Conservation (phyloP, 2,329 filamentous ascomycete species). For the Cercospora beticola region DNA sequence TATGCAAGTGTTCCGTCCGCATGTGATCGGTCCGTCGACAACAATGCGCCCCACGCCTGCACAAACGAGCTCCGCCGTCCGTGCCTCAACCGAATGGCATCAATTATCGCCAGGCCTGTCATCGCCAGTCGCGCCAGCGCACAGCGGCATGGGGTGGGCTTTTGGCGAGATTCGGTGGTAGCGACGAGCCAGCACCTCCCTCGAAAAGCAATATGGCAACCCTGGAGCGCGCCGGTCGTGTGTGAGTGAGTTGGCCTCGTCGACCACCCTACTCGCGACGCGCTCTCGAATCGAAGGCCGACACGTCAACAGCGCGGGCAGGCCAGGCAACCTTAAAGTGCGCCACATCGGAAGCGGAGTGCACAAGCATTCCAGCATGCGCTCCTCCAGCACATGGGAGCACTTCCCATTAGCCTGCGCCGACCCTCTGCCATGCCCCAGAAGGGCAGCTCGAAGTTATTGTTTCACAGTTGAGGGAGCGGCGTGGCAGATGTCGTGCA, state of each 20-base stretch:
- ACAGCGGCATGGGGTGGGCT: conserved; percentile 1
- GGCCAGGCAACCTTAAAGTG: conserved; percentile 33
- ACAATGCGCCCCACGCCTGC: conserved; percentile 13
- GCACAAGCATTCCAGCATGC: conserved; percentile 23
- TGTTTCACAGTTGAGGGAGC: conserved; percentile 15
- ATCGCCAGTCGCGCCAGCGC: conserved; percentile 10
- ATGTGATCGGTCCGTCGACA: conserved; percentile 21
- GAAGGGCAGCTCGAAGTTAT: conserved; percentile 18
- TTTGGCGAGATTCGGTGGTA: background rate
- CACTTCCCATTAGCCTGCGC: conserved; percentile 21
- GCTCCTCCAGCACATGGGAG: conserved; percentile 13
- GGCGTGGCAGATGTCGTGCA: conserved; percentile 19
- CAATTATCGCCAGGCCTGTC: background rate
- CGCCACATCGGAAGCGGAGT: conserved; percentile 21
- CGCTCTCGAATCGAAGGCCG: conserved; percentile 30
- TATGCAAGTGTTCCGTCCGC: conserved; percentile 10
- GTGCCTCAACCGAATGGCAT: conserved; percentile 2
- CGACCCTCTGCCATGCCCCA: conserved; percentile 14
- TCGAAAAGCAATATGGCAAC: conserved; percentile 17
- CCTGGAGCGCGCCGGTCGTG: conserved; percentile 1
- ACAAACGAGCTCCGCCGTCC: conserved; percentile 3
- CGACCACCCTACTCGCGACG: conserved; percentile 24
- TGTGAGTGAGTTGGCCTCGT: conserved; percentile 15
- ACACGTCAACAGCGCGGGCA: conserved; percentile 33
- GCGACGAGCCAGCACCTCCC: conserved; percentile 5